Evolutionary conservation across 495 filamentous ascomycete species (phyloP).

Genomic region (Neurospora sp.): DNA sequence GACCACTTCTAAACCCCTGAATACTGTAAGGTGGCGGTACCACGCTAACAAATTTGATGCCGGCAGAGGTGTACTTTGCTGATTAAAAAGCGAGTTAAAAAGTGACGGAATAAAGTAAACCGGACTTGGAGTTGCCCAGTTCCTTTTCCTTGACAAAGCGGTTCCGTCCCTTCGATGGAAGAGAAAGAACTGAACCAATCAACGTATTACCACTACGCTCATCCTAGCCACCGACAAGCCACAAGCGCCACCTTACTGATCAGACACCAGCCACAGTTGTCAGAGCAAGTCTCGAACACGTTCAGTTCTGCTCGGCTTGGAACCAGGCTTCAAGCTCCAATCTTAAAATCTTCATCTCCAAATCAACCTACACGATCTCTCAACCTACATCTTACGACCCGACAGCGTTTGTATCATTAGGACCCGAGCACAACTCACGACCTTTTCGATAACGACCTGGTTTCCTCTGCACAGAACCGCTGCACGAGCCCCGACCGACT

Average conservation of each 20-base stretch:
- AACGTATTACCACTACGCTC: neutral
- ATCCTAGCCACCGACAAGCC: neutral
- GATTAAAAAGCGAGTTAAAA: neutral
- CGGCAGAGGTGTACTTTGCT: neutral
- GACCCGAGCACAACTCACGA: neutral
- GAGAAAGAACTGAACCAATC: neutral
- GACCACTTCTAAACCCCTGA: too few species aligned
- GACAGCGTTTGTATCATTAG: neutral
- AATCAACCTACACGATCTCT: neutral
- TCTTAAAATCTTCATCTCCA: conserved; percentile 9
- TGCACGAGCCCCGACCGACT: neutral
- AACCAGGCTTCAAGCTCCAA: neutral
- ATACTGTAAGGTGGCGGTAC: too few species aligned
- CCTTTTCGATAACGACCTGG: neutral
- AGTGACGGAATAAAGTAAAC: neutral
- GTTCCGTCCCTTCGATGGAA: neutral
- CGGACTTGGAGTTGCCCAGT: neutral
- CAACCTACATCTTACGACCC: conserved; percentile 6
- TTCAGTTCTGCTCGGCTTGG: neutral
- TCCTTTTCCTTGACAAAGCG: neutral
- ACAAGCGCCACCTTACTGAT: neutral
- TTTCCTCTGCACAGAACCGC: neutral
- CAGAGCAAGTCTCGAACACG: neutral
- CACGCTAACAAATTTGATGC: too few species aligned
- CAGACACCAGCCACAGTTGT: neutral